Evolutionary conservation across 192 early-diverging fungal species (phyloP).

Genomic region (Entophlyctis helioformis): DNA sequence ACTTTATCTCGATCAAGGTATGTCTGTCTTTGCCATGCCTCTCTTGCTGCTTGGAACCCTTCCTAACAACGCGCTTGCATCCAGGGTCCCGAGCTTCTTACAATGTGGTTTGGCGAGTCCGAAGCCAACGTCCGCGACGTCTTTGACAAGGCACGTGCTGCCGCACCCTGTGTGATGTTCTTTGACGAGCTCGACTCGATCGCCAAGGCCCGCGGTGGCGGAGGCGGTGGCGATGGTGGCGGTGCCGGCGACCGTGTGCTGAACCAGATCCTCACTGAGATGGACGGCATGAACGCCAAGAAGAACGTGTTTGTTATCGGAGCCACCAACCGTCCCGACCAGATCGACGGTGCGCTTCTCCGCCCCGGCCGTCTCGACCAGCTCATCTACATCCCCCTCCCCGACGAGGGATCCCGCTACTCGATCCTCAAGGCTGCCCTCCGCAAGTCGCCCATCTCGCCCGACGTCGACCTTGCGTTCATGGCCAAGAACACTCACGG

Average conservation of each 20-base stretch:
- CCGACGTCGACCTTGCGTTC: slow-evolving; percentile 64
- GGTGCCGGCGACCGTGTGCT: slow-evolving; percentile 96
- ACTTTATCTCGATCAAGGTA: slow-evolving; percentile 97
- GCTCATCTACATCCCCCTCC: slow-evolving; percentile 94
- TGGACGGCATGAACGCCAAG: slow-evolving; percentile 99
- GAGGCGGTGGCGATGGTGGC: slow-evolving; percentile 68
- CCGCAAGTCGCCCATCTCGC: slow-evolving; percentile 84
- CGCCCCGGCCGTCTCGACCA: slow-evolving; percentile 98
- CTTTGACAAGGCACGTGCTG: slow-evolving; percentile 97
- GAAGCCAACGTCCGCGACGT: slow-evolving; percentile 99
- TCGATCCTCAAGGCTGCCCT: slow-evolving; percentile 76
- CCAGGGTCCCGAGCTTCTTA: slow-evolving; percentile 90
- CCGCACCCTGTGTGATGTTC: slow-evolving; percentile 99
- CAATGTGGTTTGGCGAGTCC: slow-evolving; percentile 99
- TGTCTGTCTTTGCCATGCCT: background rate
- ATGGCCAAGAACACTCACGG: slow-evolving; percentile 86
- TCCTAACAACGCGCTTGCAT: background rate
- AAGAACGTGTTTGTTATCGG: slow-evolving; percentile 99
- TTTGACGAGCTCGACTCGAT: slow-evolving; percentile 99
- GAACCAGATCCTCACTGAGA: slow-evolving; percentile 98
- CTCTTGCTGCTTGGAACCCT: background rate
- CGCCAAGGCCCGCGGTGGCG: slow-evolving; percentile 86
- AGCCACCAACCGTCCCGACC: slow-evolving; percentile 97
- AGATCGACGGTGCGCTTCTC: slow-evolving; percentile 92
- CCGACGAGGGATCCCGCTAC: slow-evolving; percentile 78